Percentiles rank a stretch among this genome's conserved stretches.
Evolutionary conservation across 768 basidiomycete genomes (phyloP).

Genomic region (Dentipellis fragilis): DNA sequence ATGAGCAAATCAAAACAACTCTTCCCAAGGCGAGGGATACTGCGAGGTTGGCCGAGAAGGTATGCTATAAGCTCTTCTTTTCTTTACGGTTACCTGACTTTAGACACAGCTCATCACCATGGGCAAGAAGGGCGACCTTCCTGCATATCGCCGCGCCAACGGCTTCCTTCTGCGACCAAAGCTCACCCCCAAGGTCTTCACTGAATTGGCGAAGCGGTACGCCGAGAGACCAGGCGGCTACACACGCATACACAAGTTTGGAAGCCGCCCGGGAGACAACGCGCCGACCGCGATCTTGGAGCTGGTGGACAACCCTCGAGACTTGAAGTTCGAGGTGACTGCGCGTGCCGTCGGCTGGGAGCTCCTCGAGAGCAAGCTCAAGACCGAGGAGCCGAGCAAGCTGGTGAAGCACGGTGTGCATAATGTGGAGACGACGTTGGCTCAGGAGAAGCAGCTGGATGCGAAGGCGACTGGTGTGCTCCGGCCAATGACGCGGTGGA

Average conservation of each 20-base stretch:
- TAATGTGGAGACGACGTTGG: slow-evolving; percentile 36
- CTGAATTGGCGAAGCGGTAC: slow-evolving; percentile 73
- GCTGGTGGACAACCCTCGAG: slow-evolving; percentile 89
- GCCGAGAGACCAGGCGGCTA: slow-evolving; percentile 81
- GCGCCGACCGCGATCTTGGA: slow-evolving; percentile 88
- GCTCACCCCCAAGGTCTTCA: slow-evolving; percentile 77
- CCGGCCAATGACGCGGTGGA: slow-evolving; percentile 61
- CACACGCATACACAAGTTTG: slow-evolving; percentile 87
- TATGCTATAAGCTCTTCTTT: slow-evolving; percentile 16
- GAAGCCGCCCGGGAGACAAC: slow-evolving; percentile 85
- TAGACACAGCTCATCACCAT: slow-evolving; percentile 71
- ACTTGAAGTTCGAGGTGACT: slow-evolving; percentile 82
- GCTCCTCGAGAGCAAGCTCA: slow-evolving; percentile 47
- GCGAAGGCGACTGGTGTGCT: slow-evolving; percentile 33
- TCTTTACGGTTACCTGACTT: not conserved
- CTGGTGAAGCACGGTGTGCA: slow-evolving; percentile 43
- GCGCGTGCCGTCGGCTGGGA: slow-evolving; percentile 86
- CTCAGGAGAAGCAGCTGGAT: slow-evolving; percentile 34
- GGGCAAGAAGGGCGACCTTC: slow-evolving; percentile 74
- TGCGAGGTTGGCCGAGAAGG: slow-evolving; percentile 90
- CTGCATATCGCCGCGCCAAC: slow-evolving; percentile 61
- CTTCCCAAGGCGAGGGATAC: slow-evolving; percentile 90
- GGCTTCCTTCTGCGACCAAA: slow-evolving; percentile 68
- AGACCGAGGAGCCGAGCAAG: slow-evolving; percentile 29
- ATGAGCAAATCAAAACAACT: slow-evolving; percentile 94